Percentiles rank a stretch among this genome's conserved stretches.
Conservation (phyloP, 2,329 filamentous ascomycete species). For the Lithohypha guttulata region DNA sequence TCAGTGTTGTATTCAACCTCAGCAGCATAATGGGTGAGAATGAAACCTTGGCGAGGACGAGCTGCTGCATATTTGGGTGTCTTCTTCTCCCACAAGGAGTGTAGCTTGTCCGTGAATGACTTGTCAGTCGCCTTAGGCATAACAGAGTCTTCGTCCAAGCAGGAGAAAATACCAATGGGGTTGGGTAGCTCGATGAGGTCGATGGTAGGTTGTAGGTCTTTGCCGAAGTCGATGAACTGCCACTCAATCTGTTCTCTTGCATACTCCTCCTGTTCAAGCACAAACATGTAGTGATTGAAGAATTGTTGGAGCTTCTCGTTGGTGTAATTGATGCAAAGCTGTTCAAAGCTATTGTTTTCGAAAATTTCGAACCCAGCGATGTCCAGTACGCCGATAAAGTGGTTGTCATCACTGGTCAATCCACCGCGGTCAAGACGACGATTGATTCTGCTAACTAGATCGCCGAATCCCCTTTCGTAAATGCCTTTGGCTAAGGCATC, state of each 20-base stretch:
- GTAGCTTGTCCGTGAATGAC: conserved; percentile 95
- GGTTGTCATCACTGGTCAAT: conserved; percentile 72
- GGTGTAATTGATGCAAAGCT: conserved; percentile 98
- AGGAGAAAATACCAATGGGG: conserved; percentile 97
- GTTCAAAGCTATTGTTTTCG: conserved; percentile 95
- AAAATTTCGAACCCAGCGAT: conserved; percentile 99
- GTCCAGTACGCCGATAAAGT: conserved; percentile 96
- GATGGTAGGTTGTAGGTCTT: conserved; percentile 92
- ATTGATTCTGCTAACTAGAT: conserved; percentile 87
- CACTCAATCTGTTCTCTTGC: conserved; percentile 96
- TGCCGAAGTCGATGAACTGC: conserved; percentile 99
- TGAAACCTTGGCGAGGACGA: conserved; percentile 79
- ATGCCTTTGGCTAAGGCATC: conserved; percentile 94
- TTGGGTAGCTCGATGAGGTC: conserved; percentile 94
- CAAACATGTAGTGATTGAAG: conserved; percentile 99
- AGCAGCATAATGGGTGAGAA: conserved; percentile 92
- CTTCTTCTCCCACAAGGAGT: conserved; percentile 92
- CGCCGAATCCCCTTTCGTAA: conserved; percentile 90
- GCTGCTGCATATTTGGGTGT: conserved; percentile 86
- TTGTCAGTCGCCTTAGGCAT: conserved; percentile 99
- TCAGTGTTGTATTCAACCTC: conserved; percentile 96
- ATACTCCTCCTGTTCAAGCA: conserved; percentile 96
- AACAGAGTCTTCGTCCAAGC: conserved; percentile 91
- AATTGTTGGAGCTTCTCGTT: conserved; percentile 99
- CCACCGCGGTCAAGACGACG: conserved; percentile 78